These are phyloP conservation scores for Phytophthora citrophthora DNA, from an alignment of 352 stramenopile species.

Conservation along the genomic window DNA sequence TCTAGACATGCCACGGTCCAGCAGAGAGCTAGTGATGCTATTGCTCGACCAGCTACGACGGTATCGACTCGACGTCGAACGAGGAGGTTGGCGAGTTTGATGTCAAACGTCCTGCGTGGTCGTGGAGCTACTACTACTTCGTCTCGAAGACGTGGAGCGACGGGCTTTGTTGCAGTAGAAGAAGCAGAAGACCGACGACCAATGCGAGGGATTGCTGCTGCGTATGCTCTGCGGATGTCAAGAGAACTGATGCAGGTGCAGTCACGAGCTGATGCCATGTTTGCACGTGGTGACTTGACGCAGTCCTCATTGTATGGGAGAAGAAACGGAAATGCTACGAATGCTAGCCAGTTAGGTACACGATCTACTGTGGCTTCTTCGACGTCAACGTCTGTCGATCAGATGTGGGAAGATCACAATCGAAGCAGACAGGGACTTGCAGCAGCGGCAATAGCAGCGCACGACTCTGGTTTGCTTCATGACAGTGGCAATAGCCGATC, in stretches of 20 bases:
- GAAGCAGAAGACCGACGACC: constrained; percentile 45
- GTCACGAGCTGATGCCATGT: constrained; percentile 73
- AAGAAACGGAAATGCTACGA: constrained; percentile 5
- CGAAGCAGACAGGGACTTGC: constrained; percentile 53
- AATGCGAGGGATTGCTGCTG: constrained; percentile 65
- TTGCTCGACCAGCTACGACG: constrained; percentile 59
- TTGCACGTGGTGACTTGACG: constrained; percentile 64
- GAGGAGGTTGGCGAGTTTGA: constrained; percentile 69
- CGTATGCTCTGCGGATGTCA: constrained; percentile 82
- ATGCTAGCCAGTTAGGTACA: constrained; percentile 14
- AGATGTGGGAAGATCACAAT: constrained; percentile 72
- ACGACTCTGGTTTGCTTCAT: constrained; percentile 14
- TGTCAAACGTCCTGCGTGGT: constrained; percentile 68
- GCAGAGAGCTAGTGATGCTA: constrained; percentile 60
- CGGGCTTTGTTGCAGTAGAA: constrained; percentile 32
- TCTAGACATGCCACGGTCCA: constrained; percentile 43
- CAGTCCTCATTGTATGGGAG: constrained; percentile 49
- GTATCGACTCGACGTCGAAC: constrained; percentile 69
- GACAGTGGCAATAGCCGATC: constrained; percentile 7
- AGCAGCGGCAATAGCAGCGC: constrained; percentile 30
- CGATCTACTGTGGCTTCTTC: constrained; percentile 35
- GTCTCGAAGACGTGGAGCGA: constrained; percentile 24
- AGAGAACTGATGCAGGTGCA: constrained; percentile 78
- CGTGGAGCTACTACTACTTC: constrained; percentile 10
- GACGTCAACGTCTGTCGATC: constrained; percentile 33